phyloP scores from a whole-genome alignment of 345 rosid genomes.

The Adansonia digitata region DNA sequence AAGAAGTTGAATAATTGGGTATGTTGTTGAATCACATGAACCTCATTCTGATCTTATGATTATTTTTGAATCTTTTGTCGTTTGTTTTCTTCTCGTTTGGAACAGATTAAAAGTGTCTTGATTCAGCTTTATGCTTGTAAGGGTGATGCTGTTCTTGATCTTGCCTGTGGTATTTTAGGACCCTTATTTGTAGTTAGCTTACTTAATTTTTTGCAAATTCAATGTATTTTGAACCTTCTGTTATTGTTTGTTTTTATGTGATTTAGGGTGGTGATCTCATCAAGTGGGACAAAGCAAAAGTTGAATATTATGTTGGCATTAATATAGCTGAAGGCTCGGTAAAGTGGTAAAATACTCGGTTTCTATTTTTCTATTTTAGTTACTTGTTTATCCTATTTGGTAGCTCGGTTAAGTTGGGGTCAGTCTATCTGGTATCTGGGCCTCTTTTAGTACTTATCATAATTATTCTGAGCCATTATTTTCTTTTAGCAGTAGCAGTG shows the following conservation, averaged over 20 bases:
- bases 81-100: constrained; percentile 7
- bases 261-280: constrained; percentile 94
- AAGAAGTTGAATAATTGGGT: constrained; percentile 98
- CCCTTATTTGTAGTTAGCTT: background rate
- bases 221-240: background rate
- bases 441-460: background rate
- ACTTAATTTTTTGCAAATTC: background rate
- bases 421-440: background rate
- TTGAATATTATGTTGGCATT: constrained; percentile 90
- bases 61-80: background rate
- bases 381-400: background rate
- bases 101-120: constrained; percentile 95
- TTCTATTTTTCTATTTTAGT: background rate
- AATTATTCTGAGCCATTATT: background rate
- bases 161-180: constrained; percentile 63
- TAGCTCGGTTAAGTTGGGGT: background rate
- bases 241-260: background rate
- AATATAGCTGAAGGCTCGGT: constrained; percentile 99
- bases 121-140: constrained; percentile 81
- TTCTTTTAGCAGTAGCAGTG: background rate
- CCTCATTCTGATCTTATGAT: background rate
- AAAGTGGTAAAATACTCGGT: constrained; percentile 16
- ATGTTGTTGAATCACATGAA: constrained; percentile 14
- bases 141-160: constrained; percentile 93
- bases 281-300: constrained; percentile 93